Evolutionary conservation across 352 stramenopile genomes (phyloP).

Genomic region (Globisporangium camurandrum): DNA sequence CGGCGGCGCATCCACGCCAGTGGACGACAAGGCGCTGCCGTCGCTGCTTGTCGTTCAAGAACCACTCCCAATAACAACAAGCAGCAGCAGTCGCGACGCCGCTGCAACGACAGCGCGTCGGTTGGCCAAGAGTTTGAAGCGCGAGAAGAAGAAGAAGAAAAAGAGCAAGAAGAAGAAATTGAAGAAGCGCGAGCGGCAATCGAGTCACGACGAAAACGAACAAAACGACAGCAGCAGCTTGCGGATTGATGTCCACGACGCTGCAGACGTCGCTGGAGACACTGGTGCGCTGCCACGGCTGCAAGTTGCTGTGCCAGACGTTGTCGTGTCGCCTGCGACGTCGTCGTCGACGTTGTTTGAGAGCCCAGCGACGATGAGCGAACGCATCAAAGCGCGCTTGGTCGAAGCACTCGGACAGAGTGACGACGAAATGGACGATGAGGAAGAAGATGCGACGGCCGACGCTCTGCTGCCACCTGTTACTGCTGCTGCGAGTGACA

Average conservation of each 20-base stretch:
- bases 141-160: conserved; percentile 43
- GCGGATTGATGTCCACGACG: no score
- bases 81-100: conserved; percentile 7
- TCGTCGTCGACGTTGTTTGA: conserved; percentile 26
- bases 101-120: no score
- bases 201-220: conserved; percentile 12
- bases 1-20: no score
- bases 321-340: conserved; percentile 16
- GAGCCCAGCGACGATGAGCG: conserved; percentile 32
- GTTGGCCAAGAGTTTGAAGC: conserved; percentile 28
- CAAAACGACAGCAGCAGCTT: no score
- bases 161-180: conserved; percentile 47
- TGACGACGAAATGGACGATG: conserved; percentile 22
- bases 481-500: not conserved
- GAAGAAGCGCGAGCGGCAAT: conserved; percentile 11
- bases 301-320: conserved; percentile 1
- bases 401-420: conserved; percentile 42
- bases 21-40: no score
- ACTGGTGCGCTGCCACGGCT: conserved; percentile 3
- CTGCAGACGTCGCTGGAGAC: conserved; percentile 15
- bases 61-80: no score
- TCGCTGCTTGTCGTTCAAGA: no score
- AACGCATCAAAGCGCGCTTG: conserved; percentile 40
- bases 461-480: not conserved
- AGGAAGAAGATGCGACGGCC: not conserved